Base-by-base conservation (phyloP, 2,329 filamentous ascomycete species). In the Neocucurbitaria cava region DNA sequence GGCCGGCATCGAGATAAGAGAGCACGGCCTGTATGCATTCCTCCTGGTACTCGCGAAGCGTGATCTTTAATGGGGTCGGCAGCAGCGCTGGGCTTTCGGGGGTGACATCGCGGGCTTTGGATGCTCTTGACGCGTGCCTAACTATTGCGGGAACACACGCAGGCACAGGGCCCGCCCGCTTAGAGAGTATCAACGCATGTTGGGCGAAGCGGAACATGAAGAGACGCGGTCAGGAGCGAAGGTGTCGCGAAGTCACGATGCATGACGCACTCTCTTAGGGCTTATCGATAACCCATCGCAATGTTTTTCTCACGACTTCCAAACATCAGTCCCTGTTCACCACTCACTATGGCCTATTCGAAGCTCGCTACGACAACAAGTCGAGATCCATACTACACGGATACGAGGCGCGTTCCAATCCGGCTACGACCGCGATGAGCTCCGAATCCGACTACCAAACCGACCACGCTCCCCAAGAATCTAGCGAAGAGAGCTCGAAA, bases 11-110 rank as follows among this genome's bases (percentile, higher is more conserved):
- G 0, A 96, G 73, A 50, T 92, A 86, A 1, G 82, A 77, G 1
- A 96, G 77, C 3, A 96, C 90, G 0, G 92, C 87, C 68, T 90
- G 86, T 56, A 97, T 96, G 70, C 91, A 96, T 82, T 96, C 92
- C 79, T 95, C 88, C 73, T 97, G 93, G 70, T 96, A 97, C 64
- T 89, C 82, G 62, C 92, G 89, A 38, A 96, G 85, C 51, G 83
- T 83, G 49, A 94, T 79, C 36, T 74, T 70, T 13, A 68, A 60
- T 30, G 70, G 61, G 43, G 52, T 20, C 2, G 54, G 61, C 46
- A 46, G 49, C 31, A 13, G 15, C 15, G 31, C 53, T 33, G 20
- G 58, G 24, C 33, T 49, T 40, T 24, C 20, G 11, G 36, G 17
- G 8, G 18, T 9, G 17, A 21, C 23, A 23, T 35, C 15, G 13